A percentile compares a stretch with the other conserved stretches of the same genome.
phyloP scores from a whole-genome alignment of 2,329 filamentous ascomycete genomes.

The Alternaria sp. region DNA sequence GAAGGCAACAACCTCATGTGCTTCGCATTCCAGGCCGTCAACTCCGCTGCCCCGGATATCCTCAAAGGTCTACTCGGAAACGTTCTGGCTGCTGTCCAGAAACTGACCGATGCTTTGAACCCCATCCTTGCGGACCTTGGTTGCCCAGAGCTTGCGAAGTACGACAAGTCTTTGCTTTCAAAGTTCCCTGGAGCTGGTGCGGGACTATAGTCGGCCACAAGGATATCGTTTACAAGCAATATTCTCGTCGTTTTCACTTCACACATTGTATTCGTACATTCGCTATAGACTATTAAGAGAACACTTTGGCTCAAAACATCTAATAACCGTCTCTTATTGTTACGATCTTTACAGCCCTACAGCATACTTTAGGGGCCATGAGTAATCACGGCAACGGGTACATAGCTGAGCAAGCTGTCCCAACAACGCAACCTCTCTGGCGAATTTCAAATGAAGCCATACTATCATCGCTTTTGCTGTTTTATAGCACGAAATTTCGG shows the following conservation, averaged over 20 bases:
- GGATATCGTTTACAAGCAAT: background rate
- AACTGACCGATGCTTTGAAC: constrained; percentile 22
- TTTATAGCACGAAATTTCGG: background rate
- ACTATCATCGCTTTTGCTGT: background rate
- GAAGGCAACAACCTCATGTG: constrained; percentile 30
- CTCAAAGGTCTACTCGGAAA: constrained; percentile 23
- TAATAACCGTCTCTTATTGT: background rate
- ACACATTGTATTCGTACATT: background rate
- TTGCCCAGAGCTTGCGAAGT: constrained; percentile 25
- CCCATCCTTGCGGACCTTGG: constrained; percentile 22
- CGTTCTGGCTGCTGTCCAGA: constrained; percentile 24
- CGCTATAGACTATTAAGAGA: background rate
- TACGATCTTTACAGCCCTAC: background rate
- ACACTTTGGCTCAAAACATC: background rate
- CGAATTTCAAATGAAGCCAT: background rate
- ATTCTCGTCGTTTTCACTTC: background rate
- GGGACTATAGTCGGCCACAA: background rate
- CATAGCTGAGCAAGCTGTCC: background rate
- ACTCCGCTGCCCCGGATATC: constrained; percentile 24
- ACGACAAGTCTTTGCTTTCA: constrained; percentile 24
- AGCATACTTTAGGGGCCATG: background rate
- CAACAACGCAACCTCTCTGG: background rate
- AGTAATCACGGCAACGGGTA: background rate
- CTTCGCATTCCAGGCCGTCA: constrained; percentile 26
- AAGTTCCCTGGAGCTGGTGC: constrained; percentile 23